phyloP scores from a whole-genome alignment of 176 grass and related monocot genomes.

The Triticum turgidum region DNA sequence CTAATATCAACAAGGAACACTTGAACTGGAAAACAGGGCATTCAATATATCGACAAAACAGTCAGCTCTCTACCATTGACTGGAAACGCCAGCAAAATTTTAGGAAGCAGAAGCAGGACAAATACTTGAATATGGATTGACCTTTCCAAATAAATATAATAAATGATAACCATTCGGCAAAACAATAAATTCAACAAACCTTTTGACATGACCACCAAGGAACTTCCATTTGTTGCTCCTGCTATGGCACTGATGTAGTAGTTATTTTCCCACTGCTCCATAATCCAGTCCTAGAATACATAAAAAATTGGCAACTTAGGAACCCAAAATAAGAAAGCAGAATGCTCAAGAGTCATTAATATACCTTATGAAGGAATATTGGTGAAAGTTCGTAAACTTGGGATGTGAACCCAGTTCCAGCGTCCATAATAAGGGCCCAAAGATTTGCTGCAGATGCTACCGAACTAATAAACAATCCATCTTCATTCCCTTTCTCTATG shows the following conservation, averaged over 20 bases:
- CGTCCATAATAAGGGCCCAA: constrained; percentile 98
- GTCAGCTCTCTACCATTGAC: neutral
- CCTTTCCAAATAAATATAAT: neutral
- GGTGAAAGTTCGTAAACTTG: constrained; percentile 96
- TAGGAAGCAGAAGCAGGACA: neutral
- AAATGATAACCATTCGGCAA: neutral
- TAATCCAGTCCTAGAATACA: constrained; percentile 92
- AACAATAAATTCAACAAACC: constrained; percentile 46
- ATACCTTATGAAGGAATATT: constrained; percentile 95
- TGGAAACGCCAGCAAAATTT: neutral
- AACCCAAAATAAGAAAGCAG: constrained; percentile 5
- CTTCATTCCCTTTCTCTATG: constrained; percentile 93
- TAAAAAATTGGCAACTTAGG: constrained; percentile 21
- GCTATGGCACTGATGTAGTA: constrained; percentile 97
- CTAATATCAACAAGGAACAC: neutral
- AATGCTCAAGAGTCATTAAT: constrained; percentile 20
- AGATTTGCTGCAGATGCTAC: constrained; percentile 90
- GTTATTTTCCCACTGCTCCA: constrained; percentile 99
- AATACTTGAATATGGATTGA: constrained; percentile 1
- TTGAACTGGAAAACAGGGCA: neutral
- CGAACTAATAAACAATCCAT: constrained; percentile 94
- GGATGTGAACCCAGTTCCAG: constrained; percentile 87
- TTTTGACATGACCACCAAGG: constrained; percentile 99
- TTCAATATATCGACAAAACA: neutral
- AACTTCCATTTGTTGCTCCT: constrained; percentile 87